A percentile compares a stretch with the other conserved stretches of the same genome.
Conservation (phyloP, 1,139 yeast species). For the Suhomyces ambrosiae region DNA sequence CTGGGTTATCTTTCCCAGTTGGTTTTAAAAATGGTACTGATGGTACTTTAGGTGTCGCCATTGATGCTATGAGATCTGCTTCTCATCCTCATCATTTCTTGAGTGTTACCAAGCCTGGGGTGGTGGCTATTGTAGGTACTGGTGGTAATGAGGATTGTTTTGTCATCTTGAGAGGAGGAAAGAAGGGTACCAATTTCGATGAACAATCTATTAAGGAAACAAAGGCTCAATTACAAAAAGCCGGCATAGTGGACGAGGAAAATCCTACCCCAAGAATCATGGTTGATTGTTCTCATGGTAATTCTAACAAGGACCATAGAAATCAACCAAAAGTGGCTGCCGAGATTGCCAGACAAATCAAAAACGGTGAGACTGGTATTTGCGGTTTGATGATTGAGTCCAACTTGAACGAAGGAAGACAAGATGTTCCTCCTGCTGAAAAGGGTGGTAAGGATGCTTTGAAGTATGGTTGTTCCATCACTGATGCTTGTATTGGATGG, state of each 20-base stretch:
- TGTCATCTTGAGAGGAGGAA: slow-evolving; percentile 94
- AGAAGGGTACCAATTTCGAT: slow-evolving; percentile 87
- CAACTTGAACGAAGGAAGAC: slow-evolving; percentile 88
- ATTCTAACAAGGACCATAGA: slow-evolving; percentile 83
- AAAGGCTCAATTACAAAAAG: slow-evolving; percentile 54
- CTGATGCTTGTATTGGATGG: slow-evolving; percentile 96
- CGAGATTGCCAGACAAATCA: slow-evolving; percentile 73
- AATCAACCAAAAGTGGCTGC: slow-evolving; percentile 95
- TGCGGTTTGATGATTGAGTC: slow-evolving; percentile 98
- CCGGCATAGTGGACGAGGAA: slow-evolving; percentile 33
- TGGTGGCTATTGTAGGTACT: slow-evolving; percentile 93
- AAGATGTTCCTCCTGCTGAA: slow-evolving; percentile 72
- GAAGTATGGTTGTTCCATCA: slow-evolving; percentile 90
- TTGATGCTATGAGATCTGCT: slow-evolving; percentile 93
- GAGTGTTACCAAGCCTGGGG: slow-evolving; percentile 87
- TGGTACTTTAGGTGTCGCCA: slow-evolving; percentile 87
- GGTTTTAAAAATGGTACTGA: slow-evolving; percentile 98
- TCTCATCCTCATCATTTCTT: slow-evolving; percentile 92
- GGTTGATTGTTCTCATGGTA: slow-evolving; percentile 98
- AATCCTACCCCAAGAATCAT: slow-evolving; percentile 70
- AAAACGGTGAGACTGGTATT: slow-evolving; percentile 72
- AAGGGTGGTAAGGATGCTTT: slow-evolving; percentile 71
- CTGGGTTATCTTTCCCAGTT: slow-evolving; percentile 94
- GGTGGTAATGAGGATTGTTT: slow-evolving; percentile 92
- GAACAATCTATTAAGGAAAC: slow-evolving; percentile 70